Evolutionary conservation across 108 stramenopile species (phyloP).

Genomic region (Skeletonema menzelii): DNA sequence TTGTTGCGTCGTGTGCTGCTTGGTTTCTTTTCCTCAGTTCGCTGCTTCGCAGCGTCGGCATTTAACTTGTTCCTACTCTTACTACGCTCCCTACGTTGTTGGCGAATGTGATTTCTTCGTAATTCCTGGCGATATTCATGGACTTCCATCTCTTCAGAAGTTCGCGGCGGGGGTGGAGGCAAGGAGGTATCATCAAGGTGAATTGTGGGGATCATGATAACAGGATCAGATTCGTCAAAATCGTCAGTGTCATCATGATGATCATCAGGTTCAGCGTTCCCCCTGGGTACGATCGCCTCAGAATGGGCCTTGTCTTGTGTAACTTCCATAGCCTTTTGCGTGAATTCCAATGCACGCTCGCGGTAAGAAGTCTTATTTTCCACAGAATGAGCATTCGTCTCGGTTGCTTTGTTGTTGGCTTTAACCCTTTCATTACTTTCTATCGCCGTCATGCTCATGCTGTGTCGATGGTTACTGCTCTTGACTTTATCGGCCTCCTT

Average conservation of each 20-base stretch:
- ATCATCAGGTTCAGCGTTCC: background rate
- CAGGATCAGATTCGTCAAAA: slow-evolving; percentile 43
- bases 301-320: background rate
- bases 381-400: background rate
- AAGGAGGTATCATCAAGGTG: background rate
- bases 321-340: background rate
- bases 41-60: background rate
- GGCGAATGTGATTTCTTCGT: slow-evolving; percentile 11
- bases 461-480: background rate
- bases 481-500: background rate
- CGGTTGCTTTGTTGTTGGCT: background rate
- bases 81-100: slow-evolving; percentile 4
- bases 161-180: slow-evolving; percentile 34
- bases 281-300: slow-evolving; percentile 1
- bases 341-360: slow-evolving; percentile 1
- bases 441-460: background rate
- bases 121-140: slow-evolving; percentile 27
- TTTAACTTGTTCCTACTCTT: background rate
- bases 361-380: background rate
- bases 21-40: background rate
- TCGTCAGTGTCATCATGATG: background rate
- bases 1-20: background rate
- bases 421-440: background rate
- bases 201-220: slow-evolving; percentile 25
- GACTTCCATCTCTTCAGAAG: slow-evolving; percentile 20